Evolutionary conservation across 805 yeast species (phyloP).

Genomic region (Sugiyamaella qingdaonensis): DNA sequence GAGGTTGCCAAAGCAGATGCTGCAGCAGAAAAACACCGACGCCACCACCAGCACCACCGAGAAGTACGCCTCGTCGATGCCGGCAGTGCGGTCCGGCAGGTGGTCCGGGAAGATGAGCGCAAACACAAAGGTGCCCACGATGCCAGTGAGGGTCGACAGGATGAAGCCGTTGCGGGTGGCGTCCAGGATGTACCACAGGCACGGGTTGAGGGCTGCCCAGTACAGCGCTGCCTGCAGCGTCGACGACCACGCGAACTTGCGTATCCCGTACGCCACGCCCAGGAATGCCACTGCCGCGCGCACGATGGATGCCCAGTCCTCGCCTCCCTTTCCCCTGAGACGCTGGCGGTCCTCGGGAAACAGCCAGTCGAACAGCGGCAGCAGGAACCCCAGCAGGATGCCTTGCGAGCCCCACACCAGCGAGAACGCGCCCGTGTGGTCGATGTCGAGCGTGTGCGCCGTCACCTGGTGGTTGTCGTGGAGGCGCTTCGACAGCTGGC

Average conservation of each 20-base stretch:
- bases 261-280: slow-evolving; percentile 38
- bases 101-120: slow-evolving; percentile 25
- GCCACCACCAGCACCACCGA: slow-evolving; percentile 31
- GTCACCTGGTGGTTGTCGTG: slow-evolving; percentile 30
- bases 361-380: slow-evolving; percentile 28
- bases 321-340: slow-evolving; percentile 22
- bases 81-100: slow-evolving; percentile 16
- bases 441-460: slow-evolving; percentile 22
- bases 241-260: slow-evolving; percentile 35
- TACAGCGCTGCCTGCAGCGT: slow-evolving; percentile 34
- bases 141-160: slow-evolving; percentile 30
- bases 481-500: slow-evolving; percentile 28
- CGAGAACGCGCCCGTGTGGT: slow-evolving; percentile 23
- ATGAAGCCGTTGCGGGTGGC: slow-evolving; percentile 35
- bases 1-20: slow-evolving; percentile 36
- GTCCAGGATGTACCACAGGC: slow-evolving; percentile 38
- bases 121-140: slow-evolving; percentile 29
- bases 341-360: slow-evolving; percentile 18
- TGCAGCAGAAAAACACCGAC: slow-evolving; percentile 32
- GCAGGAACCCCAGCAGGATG: slow-evolving; percentile 26
- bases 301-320: slow-evolving; percentile 34
- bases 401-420: slow-evolving; percentile 30
- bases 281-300: slow-evolving; percentile 38
- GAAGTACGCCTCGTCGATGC: slow-evolving; percentile 24
- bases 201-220: slow-evolving; percentile 37